A percentile compares a stretch with the other conserved stretches of the same genome.
Evolutionary conservation across 352 stramenopile species (phyloP).

Genomic region (Phytophthora fragariae): DNA sequence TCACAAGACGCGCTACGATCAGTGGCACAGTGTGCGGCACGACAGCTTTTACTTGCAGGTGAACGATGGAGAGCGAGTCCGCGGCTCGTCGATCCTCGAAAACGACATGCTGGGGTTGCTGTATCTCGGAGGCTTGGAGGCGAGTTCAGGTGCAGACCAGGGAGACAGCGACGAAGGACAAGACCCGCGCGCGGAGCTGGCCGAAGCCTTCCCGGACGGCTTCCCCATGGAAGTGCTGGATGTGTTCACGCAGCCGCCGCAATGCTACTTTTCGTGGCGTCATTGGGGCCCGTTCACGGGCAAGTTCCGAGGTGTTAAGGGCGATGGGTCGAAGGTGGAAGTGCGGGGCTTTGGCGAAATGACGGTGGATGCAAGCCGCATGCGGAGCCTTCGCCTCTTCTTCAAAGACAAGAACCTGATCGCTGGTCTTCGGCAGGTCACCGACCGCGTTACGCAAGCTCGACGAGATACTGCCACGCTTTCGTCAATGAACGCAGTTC

Average conservation of each 20-base stretch:
- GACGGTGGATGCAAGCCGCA: slow-evolving; percentile 58
- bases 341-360: slow-evolving; percentile 79
- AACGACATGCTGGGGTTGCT: slow-evolving; percentile 80
- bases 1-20: slow-evolving; percentile 62
- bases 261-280: slow-evolving; percentile 83
- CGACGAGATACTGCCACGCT: slow-evolving; percentile 36
- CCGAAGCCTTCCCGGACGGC: slow-evolving; percentile 73
- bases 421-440: slow-evolving; percentile 48
- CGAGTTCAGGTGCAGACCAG: slow-evolving; percentile 38
- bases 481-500: slow-evolving; percentile 15
- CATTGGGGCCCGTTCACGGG: slow-evolving; percentile 84
- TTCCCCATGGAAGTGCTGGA: slow-evolving; percentile 86
- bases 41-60: slow-evolving; percentile 75
- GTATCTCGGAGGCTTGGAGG: slow-evolving; percentile 53
- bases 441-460: slow-evolving; percentile 18
- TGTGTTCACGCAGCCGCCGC: slow-evolving; percentile 79
- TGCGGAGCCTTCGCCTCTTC: slow-evolving; percentile 68
- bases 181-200: slow-evolving; percentile 58
- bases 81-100: slow-evolving; percentile 50
- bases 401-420: slow-evolving; percentile 76
- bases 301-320: slow-evolving; percentile 66
- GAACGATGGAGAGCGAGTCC: slow-evolving; percentile 66
- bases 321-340: slow-evolving; percentile 65
- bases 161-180: slow-evolving; percentile 51
- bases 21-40: slow-evolving; percentile 72